A percentile compares a stretch with the other conserved stretches of the same genome.
These are phyloP conservation scores for Moniliophthora roreri DNA, from an alignment of 1,284 basidiomycete species.

Conservation along the genomic window DNA sequence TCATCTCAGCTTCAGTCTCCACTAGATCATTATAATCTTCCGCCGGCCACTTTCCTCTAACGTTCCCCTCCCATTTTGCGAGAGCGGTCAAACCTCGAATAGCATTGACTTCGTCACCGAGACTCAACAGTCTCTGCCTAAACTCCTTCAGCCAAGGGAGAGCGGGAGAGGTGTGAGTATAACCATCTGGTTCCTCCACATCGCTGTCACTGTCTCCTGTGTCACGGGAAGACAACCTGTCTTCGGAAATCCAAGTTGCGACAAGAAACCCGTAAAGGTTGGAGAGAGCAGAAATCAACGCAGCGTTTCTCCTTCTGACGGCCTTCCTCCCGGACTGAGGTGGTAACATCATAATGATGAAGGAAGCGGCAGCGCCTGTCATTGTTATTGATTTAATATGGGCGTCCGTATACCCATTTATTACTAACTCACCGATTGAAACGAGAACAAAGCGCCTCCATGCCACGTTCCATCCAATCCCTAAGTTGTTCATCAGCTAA, in stretches of 20 bases:
- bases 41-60: constrained; percentile 50
- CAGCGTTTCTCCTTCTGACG: constrained; percentile 46
- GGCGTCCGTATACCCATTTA: not conserved
- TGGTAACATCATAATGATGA: constrained; percentile 50
- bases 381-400: not conserved
- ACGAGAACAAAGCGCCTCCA: constrained; percentile 52
- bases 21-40: constrained; percentile 45
- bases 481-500: not conserved
- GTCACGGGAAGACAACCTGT: not conserved
- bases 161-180: not conserved
- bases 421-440: constrained; percentile 36
- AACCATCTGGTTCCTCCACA: not conserved
- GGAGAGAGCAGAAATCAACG: constrained; percentile 36
- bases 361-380: constrained; percentile 43
- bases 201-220: not conserved
- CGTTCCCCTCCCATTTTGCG: constrained; percentile 47
- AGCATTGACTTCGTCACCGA: constrained; percentile 36
- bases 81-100: constrained; percentile 35
- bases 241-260: constrained; percentile 40
- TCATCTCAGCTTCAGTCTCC: constrained; percentile 42
- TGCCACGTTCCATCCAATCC: constrained; percentile 49
- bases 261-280: constrained; percentile 43
- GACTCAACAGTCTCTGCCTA: constrained; percentile 29
- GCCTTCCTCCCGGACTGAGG: constrained; percentile 48
- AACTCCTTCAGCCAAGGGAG: constrained; percentile 26